phyloP scores from a whole-genome alignment of 2,329 filamentous ascomycete species.

The Claviceps spartinae region DNA sequence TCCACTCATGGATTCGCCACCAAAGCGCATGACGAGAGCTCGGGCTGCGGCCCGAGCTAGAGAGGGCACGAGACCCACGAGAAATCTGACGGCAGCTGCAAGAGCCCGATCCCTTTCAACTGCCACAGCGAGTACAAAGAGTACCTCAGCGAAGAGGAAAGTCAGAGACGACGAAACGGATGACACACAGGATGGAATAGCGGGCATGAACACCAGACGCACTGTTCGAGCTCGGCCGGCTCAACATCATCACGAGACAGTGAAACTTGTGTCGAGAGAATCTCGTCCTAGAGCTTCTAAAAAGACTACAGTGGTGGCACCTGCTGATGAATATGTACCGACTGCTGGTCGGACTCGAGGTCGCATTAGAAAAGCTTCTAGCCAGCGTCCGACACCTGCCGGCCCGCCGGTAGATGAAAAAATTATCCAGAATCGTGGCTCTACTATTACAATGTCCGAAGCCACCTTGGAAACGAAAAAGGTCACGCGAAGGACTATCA shows the following conservation, averaged over 20 bases:
- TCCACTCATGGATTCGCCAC: conserved; percentile 37
- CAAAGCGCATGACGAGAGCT: conserved; percentile 44
- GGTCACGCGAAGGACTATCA: conserved; percentile 45
- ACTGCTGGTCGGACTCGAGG: conserved; percentile 21
- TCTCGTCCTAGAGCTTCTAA: conserved; percentile 15
- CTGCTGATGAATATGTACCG: conserved; percentile 11
- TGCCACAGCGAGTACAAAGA: conserved; percentile 19
- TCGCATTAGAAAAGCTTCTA: conserved; percentile 27
- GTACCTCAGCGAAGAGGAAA: conserved; percentile 33
- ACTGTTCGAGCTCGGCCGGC: conserved; percentile 27
- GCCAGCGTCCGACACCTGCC: conserved; percentile 12
- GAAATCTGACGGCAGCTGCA: conserved; percentile 34
- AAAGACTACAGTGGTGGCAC: conserved; percentile 13
- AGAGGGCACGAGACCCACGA: conserved; percentile 27
- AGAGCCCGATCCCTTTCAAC: conserved; percentile 29
- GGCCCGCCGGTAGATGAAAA: conserved; percentile 19
- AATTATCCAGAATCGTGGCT: conserved; percentile 15
- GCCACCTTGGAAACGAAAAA: conserved; percentile 25
- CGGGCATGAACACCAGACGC: conserved; percentile 20
- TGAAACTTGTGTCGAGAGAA: not conserved
- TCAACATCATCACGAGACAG: conserved; percentile 24
- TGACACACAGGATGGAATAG: conserved; percentile 26
- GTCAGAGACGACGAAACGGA: conserved; percentile 38
- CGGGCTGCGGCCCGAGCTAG: conserved; percentile 29
- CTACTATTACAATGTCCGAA: conserved; percentile 15